These are phyloP conservation scores for Aspergillus melleus DNA, from an alignment of 2,329 filamentous ascomycete species.

Conservation along the genomic window DNA sequence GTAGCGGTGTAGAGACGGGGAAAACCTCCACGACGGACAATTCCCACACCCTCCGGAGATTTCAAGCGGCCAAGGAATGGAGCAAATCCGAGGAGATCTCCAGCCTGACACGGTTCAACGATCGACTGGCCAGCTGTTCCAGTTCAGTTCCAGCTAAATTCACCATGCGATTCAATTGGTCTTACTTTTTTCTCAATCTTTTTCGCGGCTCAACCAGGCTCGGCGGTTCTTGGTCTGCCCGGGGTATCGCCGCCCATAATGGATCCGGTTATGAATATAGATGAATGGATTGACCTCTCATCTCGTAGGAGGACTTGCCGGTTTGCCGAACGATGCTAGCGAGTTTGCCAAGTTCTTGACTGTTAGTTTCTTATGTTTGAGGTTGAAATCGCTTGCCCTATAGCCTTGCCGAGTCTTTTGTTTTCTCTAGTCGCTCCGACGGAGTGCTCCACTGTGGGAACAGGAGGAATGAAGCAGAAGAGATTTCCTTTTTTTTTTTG, in stretches of 20 bases:
- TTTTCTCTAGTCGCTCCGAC: not conserved
- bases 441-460: not conserved
- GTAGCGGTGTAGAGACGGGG: not conserved
- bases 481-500: too few species aligned
- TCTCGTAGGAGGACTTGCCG: not conserved
- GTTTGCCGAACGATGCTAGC: not conserved
- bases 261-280: too few species aligned
- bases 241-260: too few species aligned
- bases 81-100: not conserved
- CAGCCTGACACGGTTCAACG: not conserved
- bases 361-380: not conserved
- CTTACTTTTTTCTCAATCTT: not conserved
- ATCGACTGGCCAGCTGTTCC: not conserved
- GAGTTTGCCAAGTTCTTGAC: not conserved
- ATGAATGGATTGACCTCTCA: too few species aligned
- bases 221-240: not conserved
- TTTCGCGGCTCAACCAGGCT: not conserved
- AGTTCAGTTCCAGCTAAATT: not conserved
- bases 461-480: too few species aligned
- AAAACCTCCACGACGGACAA: not conserved
- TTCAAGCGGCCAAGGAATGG: not conserved
- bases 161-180: too few species aligned
- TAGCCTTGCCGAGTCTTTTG: not conserved
- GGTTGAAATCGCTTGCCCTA: not conserved
- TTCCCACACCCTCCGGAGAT: not conserved